phyloP scores from a whole-genome alignment of 805 yeast genomes.

The Monosporozyma aerobia region DNA sequence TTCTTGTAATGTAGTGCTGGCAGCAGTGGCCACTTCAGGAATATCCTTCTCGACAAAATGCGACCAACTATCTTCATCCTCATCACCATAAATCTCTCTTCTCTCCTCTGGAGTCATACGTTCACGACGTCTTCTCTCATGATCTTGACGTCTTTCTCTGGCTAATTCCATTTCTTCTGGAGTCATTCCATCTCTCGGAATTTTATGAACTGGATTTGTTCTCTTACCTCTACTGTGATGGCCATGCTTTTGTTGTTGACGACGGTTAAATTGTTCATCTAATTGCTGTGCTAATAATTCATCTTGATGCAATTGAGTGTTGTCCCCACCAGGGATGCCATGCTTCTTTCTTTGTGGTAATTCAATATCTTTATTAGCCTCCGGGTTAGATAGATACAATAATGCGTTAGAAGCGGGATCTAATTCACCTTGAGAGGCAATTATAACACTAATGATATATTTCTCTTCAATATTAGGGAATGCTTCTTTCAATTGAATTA shows the following conservation, averaged over 20 bases:
- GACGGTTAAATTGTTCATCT: conserved; percentile 50
- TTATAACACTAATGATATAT: conserved; percentile 64
- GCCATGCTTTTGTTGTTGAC: conserved; percentile 4
- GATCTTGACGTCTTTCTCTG: conserved; percentile 21
- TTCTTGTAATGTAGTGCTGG: conserved; percentile 70
- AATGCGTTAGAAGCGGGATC: conserved; percentile 88
- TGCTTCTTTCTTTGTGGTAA: conserved; percentile 28
- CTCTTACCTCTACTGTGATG: conserved; percentile 4
- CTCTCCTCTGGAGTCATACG: conserved; percentile 10
- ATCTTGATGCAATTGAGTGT: conserved; percentile 54
- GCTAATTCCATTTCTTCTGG: conserved; percentile 16
- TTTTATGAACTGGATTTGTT: neutral
- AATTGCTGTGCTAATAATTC: conserved; percentile 74
- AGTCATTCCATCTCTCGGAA: neutral
- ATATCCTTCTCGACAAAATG: conserved; percentile 48
- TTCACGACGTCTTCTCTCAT: conserved; percentile 15
- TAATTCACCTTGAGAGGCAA: conserved; percentile 73
- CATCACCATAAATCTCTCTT: conserved; percentile 25
- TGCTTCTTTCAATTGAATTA: conserved; percentile 64
- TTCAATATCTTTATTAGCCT: conserved; percentile 40
- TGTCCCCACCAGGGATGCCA: conserved; percentile 20
- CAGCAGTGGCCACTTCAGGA: conserved; percentile 54
- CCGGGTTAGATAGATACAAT: conserved; percentile 69
- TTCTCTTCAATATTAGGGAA: conserved; percentile 72
- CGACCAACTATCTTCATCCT: conserved; percentile 44